These are phyloP conservation scores for Theobroma grandiflorum DNA, from an alignment of 441 rosid species.

Conservation along the genomic window DNA sequence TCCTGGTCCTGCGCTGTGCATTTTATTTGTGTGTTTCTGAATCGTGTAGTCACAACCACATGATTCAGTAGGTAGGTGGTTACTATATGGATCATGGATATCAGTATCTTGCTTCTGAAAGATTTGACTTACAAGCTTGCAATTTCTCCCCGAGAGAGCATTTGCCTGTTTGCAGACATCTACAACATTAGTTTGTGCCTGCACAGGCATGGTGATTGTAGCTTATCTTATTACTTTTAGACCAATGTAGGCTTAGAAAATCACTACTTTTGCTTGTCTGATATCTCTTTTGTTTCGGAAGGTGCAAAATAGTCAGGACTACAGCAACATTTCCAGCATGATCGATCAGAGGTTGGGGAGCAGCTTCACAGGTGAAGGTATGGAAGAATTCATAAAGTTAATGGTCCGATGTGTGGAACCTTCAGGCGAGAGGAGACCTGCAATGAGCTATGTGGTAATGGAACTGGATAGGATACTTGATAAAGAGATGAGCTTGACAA, in stretches of 20 bases:
- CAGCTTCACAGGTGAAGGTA: conserved; percentile 69
- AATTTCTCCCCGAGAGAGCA: background rate
- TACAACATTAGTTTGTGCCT: background rate
- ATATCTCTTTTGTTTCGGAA: conserved; percentile 26
- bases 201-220: background rate
- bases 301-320: conserved; percentile 71
- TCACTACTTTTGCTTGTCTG: background rate
- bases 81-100: background rate
- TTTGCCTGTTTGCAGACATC: background rate
- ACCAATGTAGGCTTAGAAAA: background rate
- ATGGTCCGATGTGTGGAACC: conserved; percentile 55
- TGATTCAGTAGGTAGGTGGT: background rate
- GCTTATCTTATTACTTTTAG: background rate
- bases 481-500: conserved; percentile 70
- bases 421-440: conserved; percentile 69
- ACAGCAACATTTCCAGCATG: conserved; percentile 49
- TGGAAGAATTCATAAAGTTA: conserved; percentile 61
- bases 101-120: background rate
- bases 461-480: conserved; percentile 67
- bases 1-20: background rate
- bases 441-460: conserved; percentile 57
- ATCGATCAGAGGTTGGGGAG: conserved; percentile 63
- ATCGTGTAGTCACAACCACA: background rate
- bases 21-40: background rate
- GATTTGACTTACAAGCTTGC: background rate